Evolutionary conservation across 2,329 filamentous ascomycete genomes (phyloP).

Genomic region (Sporothrix phasma): DNA sequence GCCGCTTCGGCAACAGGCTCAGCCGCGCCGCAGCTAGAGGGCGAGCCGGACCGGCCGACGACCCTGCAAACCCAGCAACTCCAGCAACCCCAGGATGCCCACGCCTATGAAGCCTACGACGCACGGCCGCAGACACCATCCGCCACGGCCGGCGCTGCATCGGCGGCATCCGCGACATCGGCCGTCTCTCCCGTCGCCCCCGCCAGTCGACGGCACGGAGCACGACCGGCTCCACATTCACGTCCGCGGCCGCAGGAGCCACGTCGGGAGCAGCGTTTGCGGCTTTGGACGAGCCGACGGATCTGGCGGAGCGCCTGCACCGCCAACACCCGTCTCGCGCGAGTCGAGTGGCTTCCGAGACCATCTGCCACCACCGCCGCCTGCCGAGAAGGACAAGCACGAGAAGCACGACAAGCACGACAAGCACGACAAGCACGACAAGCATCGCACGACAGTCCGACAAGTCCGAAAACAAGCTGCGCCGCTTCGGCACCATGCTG

Average conservation of each 20-base stretch:
- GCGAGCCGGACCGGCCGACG: too few species aligned
- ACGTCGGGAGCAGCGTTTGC: too few species aligned
- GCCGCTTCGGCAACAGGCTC: slow-evolving; percentile 20
- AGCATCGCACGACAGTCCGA: too few species aligned
- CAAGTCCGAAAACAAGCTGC: slow-evolving; percentile 31
- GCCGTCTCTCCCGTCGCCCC: neutral
- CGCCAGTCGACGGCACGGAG: neutral
- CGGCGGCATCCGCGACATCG: neutral
- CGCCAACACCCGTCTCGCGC: neutral
- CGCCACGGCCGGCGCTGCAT: neutral
- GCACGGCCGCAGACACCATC: neutral
- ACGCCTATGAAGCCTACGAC: too few species aligned
- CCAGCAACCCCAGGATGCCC: neutral
- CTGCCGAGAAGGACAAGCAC: neutral
- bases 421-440: too few species aligned
- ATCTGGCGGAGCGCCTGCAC: neutral
- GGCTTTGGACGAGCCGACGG: too few species aligned
- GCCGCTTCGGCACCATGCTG: slow-evolving; percentile 61
- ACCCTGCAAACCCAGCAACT: too few species aligned
- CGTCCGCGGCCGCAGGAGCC: neutral
- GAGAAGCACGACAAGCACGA: neutral
- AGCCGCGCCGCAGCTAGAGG: slow-evolving; percentile 20
- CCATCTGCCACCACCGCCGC: neutral
- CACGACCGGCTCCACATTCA: neutral
- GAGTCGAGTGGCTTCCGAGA: neutral